Conservation (phyloP, 1,139 yeast genomes). For the Hansenula sp. region DNA sequence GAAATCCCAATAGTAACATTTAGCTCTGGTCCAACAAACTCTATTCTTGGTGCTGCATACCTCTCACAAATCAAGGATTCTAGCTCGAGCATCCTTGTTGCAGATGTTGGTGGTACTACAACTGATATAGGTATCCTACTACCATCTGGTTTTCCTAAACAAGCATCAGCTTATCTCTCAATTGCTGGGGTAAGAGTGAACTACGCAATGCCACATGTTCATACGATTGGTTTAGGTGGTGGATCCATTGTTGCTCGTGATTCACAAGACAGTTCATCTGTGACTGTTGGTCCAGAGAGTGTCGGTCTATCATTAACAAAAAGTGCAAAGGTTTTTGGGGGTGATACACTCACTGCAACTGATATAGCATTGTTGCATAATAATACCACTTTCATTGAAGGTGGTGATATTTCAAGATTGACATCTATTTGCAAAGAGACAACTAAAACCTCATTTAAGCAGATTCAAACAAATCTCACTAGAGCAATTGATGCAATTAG, state of each 20-base stretch:
- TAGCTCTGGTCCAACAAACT: constrained; percentile 40
- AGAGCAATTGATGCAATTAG: constrained; percentile 32
- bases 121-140: constrained; percentile 35
- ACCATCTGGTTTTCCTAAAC: constrained; percentile 36
- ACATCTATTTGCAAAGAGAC: constrained; percentile 15
- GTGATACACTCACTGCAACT: constrained; percentile 29
- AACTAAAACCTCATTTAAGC: constrained; percentile 18
- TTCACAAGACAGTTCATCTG: constrained; percentile 10
- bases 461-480: background rate
- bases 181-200: constrained; percentile 40
- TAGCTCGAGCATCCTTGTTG: constrained; percentile 26
- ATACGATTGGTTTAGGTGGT: constrained; percentile 39
- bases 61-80: constrained; percentile 23
- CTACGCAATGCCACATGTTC: constrained; percentile 40
- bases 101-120: constrained; percentile 38
- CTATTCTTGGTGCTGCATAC: constrained; percentile 40
- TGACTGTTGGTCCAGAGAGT: constrained; percentile 27
- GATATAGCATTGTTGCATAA: constrained; percentile 25
- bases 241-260: constrained; percentile 34
- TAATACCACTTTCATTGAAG: constrained; percentile 7
- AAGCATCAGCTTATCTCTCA: constrained; percentile 31
- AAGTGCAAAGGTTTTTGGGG: constrained; percentile 31
- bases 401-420: constrained; percentile 13
- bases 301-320: constrained; percentile 30
- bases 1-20: constrained; percentile 33